Evolutionary conservation across 1,284 basidiomycete genomes (phyloP).

Genomic region (Mycena sp.): DNA sequence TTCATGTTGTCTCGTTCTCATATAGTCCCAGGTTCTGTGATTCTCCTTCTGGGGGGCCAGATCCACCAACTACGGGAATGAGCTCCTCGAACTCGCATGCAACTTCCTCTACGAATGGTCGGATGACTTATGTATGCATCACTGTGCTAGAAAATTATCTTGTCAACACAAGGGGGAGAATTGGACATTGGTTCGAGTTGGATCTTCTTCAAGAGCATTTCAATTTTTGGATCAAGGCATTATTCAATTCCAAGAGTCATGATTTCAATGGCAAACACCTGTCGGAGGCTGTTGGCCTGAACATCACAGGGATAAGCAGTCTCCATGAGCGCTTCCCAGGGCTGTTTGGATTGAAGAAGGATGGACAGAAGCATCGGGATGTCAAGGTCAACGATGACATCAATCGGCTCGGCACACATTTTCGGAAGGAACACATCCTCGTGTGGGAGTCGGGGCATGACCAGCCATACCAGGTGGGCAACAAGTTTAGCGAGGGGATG

Average conservation of each 20-base stretch:
- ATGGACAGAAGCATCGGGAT: background rate
- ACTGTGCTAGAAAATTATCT: slow-evolving; percentile 38
- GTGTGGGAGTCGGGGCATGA: background rate
- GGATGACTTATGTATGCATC: slow-evolving; percentile 25
- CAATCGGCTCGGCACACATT: slow-evolving; percentile 7
- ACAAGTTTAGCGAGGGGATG: slow-evolving; percentile 7
- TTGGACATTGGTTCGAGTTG: slow-evolving; percentile 27
- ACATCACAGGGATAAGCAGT: slow-evolving; percentile 11
- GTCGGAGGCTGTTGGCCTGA: slow-evolving; percentile 10
- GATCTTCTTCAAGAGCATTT: slow-evolving; percentile 37
- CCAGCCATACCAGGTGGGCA: background rate
- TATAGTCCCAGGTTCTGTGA: slow-evolving; percentile 23
- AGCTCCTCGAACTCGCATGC: slow-evolving; percentile 43
- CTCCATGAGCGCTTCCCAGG: slow-evolving; percentile 9
- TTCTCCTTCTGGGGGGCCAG: slow-evolving; percentile 42
- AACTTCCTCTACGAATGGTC: slow-evolving; percentile 42
- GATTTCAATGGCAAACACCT: slow-evolving; percentile 17
- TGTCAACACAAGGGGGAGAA: slow-evolving; percentile 31
- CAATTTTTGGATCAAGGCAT: slow-evolving; percentile 34
- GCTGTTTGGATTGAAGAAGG: background rate
- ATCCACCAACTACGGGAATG: slow-evolving; percentile 40
- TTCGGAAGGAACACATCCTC: background rate
- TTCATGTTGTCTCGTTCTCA: background rate
- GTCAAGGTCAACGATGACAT: background rate
- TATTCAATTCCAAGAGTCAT: slow-evolving; percentile 18